Base-by-base conservation (phyloP, 768 basidiomycete species). In the Paxillus rubicundulus region DNA sequence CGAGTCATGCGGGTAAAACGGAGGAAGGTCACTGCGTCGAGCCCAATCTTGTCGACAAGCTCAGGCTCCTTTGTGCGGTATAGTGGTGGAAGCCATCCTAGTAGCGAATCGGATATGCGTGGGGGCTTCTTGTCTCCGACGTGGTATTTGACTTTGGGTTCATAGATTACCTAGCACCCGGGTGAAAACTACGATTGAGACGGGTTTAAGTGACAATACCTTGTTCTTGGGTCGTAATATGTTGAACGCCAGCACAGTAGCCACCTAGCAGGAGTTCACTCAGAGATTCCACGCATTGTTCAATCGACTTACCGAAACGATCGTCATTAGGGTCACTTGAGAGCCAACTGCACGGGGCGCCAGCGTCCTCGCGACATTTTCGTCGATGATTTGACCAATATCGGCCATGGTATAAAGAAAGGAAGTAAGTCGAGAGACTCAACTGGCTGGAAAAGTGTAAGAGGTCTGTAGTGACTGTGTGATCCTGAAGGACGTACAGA, bases 141-240 rank as follows among this genome's bases (percentile, higher is more conserved):
- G 63, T 91, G 89, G 65, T 93, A 95, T 70, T 95, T 95, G 71
- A 91, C 84, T 72, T 95, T 97, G 56, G 92, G 94, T 66, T 93
- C 90, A 64, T 96, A 96, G 53, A 94, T 83, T 55, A 91, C 81
- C 92, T 92, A 53, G 30, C 24, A 53, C 34, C 28, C 2, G 21
- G 40, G 36, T 56, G 27, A 33, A 17, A 16, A 45, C 1, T 7
- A 30, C 30, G 28, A 44, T 4, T 14, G 38, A 27, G 2, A 14
- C n/a, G 41, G 5, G 33, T 38, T 47, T 42, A 47, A 46, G 33
- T 14, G 41, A 38, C 9, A 13, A 61, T 62, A 85, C 89, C 79
- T 90, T 92, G 77, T 97, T 95, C 60, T 85, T 84, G 12, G 96
- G 96, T 34, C 96, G 85, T 44, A 98, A 74, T 58, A 87, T 43